Percentiles rank a stretch among this genome's conserved stretches.
Evolutionary conservation across 2,329 filamentous ascomycete genomes (phyloP).

Genomic region (Botrytis paeoniae): DNA sequence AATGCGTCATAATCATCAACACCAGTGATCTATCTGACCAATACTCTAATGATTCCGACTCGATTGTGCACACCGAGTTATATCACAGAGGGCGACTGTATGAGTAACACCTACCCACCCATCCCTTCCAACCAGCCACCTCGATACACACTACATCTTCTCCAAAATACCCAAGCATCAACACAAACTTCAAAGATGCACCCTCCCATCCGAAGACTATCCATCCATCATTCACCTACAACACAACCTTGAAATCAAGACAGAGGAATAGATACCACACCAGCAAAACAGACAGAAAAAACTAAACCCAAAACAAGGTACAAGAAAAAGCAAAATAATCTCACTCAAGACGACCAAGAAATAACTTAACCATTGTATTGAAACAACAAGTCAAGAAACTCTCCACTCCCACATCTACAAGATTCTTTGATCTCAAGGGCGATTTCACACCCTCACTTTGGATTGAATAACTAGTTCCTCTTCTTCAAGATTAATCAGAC

Average conservation of each 20-base stretch:
- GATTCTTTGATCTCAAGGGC: fast-evolving
- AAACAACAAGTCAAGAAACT: not conserved
- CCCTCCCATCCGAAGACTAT: too few species aligned
- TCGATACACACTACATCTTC: not conserved
- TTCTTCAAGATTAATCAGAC: not conserved
- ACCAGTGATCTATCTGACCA: not conserved
- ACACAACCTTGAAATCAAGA: not conserved
- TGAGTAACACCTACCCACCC: not conserved
- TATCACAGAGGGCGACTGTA: not conserved
- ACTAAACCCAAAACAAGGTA: too few species aligned
- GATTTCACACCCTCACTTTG: not conserved
- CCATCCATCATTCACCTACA: too few species aligned
- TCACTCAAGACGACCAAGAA: not conserved
- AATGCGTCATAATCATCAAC: not conserved
- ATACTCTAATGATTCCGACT: too few species aligned
- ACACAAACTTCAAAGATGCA: too few species aligned
- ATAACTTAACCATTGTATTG: not conserved
- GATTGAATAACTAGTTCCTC: too few species aligned
- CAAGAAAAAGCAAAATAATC: not conserved
- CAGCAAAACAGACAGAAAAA: too few species aligned
- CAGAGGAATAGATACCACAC: not conserved
- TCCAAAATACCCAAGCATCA: not conserved
- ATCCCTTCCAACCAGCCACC: not conserved
- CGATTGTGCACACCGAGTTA: not conserved
- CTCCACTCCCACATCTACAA: not conserved